These are phyloP conservation scores for Candida easanensis DNA, from an alignment of 805 yeast species.

Conservation along the genomic window DNA sequence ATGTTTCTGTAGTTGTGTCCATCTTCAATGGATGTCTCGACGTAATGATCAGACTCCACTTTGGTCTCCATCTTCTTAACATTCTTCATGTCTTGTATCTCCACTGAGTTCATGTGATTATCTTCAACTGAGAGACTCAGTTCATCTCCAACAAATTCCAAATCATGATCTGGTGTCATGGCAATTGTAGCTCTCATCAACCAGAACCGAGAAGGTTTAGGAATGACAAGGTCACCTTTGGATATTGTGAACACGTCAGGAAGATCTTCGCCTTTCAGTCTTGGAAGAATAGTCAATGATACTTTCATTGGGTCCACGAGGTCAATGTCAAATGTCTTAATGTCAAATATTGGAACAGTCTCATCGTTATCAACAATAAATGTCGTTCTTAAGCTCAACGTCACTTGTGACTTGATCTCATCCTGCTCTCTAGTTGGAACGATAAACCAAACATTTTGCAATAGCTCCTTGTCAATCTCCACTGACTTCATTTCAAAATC, in stretches of 20 bases:
- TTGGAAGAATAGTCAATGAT: constrained; percentile 32
- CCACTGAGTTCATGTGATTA: constrained; percentile 33
- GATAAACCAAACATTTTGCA: not conserved
- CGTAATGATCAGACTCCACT: constrained; percentile 17
- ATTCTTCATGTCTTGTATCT: constrained; percentile 12
- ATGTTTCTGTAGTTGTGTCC: constrained; percentile 40
- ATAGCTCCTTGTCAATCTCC: constrained; percentile 5
- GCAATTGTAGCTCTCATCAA: constrained; percentile 30
- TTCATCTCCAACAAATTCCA: constrained; percentile 35
- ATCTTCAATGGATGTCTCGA: constrained; percentile 36
- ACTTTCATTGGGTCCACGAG: constrained; percentile 31
- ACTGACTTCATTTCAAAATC: constrained; percentile 8
- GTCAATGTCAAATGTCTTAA: constrained; percentile 24
- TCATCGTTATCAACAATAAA: constrained; percentile 31
- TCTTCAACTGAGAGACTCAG: constrained; percentile 31
- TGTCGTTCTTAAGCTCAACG: constrained; percentile 20
- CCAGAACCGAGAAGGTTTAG: constrained; percentile 38
- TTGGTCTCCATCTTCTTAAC: constrained; percentile 6
- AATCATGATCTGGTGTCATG: constrained; percentile 22
- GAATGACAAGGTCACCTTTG: constrained; percentile 19
- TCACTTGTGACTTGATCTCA: not conserved
- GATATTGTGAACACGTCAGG: constrained; percentile 27
- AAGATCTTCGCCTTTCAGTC: constrained; percentile 27
- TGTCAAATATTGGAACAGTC: constrained; percentile 29
- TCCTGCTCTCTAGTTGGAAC: constrained; percentile 12